These are phyloP conservation scores for Amauroascus niger DNA, from an alignment of 2,329 filamentous ascomycete species.

Conservation along the genomic window DNA sequence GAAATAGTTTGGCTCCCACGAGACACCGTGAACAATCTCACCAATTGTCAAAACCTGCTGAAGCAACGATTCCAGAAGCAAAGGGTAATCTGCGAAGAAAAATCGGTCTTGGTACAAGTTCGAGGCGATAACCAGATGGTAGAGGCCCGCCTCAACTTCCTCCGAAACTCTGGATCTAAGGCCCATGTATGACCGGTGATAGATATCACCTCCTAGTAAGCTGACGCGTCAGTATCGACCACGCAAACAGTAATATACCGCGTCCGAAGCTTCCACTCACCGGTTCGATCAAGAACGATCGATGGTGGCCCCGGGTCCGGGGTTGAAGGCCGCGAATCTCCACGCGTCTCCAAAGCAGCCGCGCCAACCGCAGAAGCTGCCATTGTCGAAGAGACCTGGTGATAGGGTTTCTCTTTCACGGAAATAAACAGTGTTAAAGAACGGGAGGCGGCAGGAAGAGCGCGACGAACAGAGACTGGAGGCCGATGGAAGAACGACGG, in stretches of 20 bases:
- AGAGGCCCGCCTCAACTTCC: slow-evolving; percentile 86
- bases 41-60: slow-evolving; percentile 74
- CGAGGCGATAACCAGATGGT: slow-evolving; percentile 91
- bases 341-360: slow-evolving; percentile 2
- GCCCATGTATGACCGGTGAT: slow-evolving; percentile 75
- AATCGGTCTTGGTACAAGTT: slow-evolving; percentile 93
- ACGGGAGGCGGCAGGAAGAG: neutral
- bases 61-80: slow-evolving; percentile 77
- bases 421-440: neutral
- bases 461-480: neutral
- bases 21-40: slow-evolving; percentile 67
- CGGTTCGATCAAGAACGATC: slow-evolving; percentile 2
- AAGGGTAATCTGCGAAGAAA: slow-evolving; percentile 82
- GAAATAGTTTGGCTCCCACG: slow-evolving; percentile 71
- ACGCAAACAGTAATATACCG: neutral
- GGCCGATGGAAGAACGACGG: neutral
- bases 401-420: neutral
- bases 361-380: slow-evolving; percentile 8
- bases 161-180: slow-evolving; percentile 67
- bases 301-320: neutral
- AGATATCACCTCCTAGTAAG: slow-evolving; percentile 52
- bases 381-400: neutral
- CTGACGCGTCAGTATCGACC: slow-evolving; percentile 5
- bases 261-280: neutral
- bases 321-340: slow-evolving; percentile 5